Base-by-base conservation (phyloP, 139 green algal species). In the Klebsormidium nitens region DNA sequence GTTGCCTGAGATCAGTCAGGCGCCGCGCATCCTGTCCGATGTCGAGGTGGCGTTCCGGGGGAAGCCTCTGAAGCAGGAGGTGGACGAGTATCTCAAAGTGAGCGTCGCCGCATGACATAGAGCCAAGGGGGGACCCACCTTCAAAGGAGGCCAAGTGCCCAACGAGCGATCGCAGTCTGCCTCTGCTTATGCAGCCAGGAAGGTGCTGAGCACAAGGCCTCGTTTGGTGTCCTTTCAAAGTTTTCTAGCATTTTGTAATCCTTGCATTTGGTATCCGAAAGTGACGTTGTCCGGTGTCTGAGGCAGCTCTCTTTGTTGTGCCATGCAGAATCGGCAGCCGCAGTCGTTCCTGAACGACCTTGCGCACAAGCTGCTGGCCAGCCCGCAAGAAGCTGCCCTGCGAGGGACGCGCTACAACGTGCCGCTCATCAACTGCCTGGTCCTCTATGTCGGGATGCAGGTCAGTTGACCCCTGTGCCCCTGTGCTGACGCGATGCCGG, bases 361-460 rank as follows among this genome's bases (percentile, higher is more conserved):
- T 31, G 74, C 71, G 65, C 63, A 83, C 40, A 80, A 80, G 6
- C 77, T 95, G 38, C 49, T 83, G 38, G 72, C 90, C 34, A 6
- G 72, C 6, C 70, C 74, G 31, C 38, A 47, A 26, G 80, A 82
- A 57, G 76, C 72, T 2, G 5, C 59, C 60, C 14, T 31, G n/a
- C 59, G 62, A 3, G 82, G 81, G 34, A 82, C 77, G 0, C 57
- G 62, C n/a, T 96, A 96, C 85, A 90, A 93, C 77, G 83, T 88
- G 36, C 79, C 83, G 14, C 82, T 94, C 44, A 76, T 98, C 59
- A 96, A 96, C 67, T 84, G 84, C 0, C 76, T 99, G 31, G 91
- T 96, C 37, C 87, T 99, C 68, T 97, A 96, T 70, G 72, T 96
- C 1, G 94, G 91, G 32, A 80, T 90, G 17, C 56, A 82, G 40